A percentile compares a stretch with the other conserved stretches of the same genome.
Conservation (phyloP, 176 grass and related monocot genomes). For the Zea mays region Zm-B73-REFERENCE-NAM-5.0 NC_050100.1:207589501-207590000, state of each 20-base stretch:
- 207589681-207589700: too few relatives aligned
- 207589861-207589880: constrained; percentile 48
- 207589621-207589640: constrained; percentile 41
- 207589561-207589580: constrained; percentile 40
- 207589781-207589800: too few relatives aligned
- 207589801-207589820: too few relatives aligned
- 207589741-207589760: too few relatives aligned
- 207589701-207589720: too few relatives aligned
- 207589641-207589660: too few relatives aligned
- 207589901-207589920: constrained; percentile 33
- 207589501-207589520: constrained; percentile 39
- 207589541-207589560: constrained; percentile 42
- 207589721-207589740: too few relatives aligned
- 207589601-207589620: constrained; percentile 45
- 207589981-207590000: not conserved
- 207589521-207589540: not conserved
- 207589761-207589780: too few relatives aligned
- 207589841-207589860: too few relatives aligned
- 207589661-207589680: too few relatives aligned
- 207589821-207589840: too few relatives aligned
- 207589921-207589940: constrained; percentile 36
- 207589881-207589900: constrained; percentile 17
- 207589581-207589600: constrained; percentile 52
- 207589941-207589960: constrained; percentile 2
- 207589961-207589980: not conserved